A percentile compares a stretch with the other conserved stretches of the same genome.
phyloP scores from a whole-genome alignment of 2,329 filamentous ascomycete genomes.

The Parastagonospora avenae region DNA sequence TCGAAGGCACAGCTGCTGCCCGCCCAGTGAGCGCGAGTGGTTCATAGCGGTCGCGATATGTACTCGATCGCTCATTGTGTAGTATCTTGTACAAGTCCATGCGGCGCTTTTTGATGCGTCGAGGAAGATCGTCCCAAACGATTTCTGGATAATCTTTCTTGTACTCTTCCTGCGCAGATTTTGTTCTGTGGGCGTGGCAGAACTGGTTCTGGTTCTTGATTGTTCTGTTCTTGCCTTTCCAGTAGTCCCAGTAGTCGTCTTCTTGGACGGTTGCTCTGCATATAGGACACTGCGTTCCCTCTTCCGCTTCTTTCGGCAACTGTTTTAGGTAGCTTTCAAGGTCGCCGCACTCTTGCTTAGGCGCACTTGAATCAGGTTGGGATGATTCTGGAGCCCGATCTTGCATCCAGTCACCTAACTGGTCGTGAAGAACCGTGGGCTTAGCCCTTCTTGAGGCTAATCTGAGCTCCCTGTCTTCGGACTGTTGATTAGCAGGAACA shows the following conservation, averaged over 20 bases:
- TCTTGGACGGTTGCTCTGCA: slow-evolving; percentile 66
- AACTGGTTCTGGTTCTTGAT: slow-evolving; percentile 60
- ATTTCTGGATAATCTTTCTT: slow-evolving; percentile 69
- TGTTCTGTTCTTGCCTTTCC: slow-evolving; percentile 24
- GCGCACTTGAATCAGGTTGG: slow-evolving; percentile 21
- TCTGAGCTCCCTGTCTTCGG: not conserved
- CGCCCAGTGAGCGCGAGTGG: slow-evolving; percentile 32
- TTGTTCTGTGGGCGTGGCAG: slow-evolving; percentile 44
- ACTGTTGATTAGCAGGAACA: not conserved
- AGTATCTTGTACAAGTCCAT: slow-evolving; percentile 64
- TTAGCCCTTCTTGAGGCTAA: slow-evolving; percentile 3
- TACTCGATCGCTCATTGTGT: slow-evolving; percentile 47
- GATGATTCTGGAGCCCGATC: slow-evolving; percentile 17
- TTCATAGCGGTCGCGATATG: slow-evolving; percentile 23
- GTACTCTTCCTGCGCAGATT: slow-evolving; percentile 50
- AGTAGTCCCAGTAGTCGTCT: slow-evolving; percentile 57
- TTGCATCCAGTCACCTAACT: slow-evolving; percentile 22
- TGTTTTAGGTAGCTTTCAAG: slow-evolving; percentile 23
- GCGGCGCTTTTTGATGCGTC: slow-evolving; percentile 64
- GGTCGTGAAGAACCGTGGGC: slow-evolving; percentile 16
- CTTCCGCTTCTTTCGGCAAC: slow-evolving; percentile 20
- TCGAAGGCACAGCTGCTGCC: slow-evolving; percentile 26
- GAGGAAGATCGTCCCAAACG: slow-evolving; percentile 67
- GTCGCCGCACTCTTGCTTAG: slow-evolving; percentile 18
- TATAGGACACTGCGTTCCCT: slow-evolving; percentile 62